phyloP scores from a whole-genome alignment of 331 rosid species.

The Ulmus americana region DNA sequence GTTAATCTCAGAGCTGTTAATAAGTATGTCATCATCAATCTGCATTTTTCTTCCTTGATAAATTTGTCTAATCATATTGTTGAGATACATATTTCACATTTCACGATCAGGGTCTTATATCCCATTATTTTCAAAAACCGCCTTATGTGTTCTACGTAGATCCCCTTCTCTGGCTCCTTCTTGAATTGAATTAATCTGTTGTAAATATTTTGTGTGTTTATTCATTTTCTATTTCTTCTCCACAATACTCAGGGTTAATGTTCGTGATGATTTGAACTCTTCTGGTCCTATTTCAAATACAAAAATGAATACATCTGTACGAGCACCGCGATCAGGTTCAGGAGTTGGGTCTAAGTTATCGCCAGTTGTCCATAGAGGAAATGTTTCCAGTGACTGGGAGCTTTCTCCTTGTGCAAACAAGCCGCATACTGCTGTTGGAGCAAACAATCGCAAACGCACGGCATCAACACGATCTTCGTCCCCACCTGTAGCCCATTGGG shows the following conservation, averaged over 20 bases:
- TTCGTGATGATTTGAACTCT: conserved; percentile 67
- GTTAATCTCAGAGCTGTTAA: conserved; percentile 64
- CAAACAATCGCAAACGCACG: conserved; percentile 69
- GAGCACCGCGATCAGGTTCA: conserved; percentile 81
- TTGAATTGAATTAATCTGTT: conserved; percentile 1
- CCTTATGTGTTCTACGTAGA: conserved; percentile 12
- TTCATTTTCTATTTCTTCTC: conserved; percentile 21
- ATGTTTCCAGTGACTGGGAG: conserved; percentile 81
- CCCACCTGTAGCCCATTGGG: conserved; percentile 78
- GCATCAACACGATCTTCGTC: conserved; percentile 66
- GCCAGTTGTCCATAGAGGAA: conserved; percentile 62
- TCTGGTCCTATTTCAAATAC: conserved; percentile 64
- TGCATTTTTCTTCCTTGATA: conserved; percentile 7
- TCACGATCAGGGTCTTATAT: not conserved
- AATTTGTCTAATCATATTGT: conserved; percentile 13
- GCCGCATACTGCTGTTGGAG: conserved; percentile 65
- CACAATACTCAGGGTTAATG: conserved; percentile 49
- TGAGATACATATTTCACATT: not conserved
- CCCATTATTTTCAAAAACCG: not conserved
- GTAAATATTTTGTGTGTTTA: not conserved
- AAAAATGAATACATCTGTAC: conserved; percentile 61
- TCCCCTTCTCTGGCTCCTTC: conserved; percentile 1
- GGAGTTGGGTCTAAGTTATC: conserved; percentile 71
- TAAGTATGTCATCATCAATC: conserved; percentile 48
- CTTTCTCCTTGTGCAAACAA: conserved; percentile 59